Evolutionary conservation across 345 rosid species (phyloP).

Genomic region (Aegle marmelos): DNA sequence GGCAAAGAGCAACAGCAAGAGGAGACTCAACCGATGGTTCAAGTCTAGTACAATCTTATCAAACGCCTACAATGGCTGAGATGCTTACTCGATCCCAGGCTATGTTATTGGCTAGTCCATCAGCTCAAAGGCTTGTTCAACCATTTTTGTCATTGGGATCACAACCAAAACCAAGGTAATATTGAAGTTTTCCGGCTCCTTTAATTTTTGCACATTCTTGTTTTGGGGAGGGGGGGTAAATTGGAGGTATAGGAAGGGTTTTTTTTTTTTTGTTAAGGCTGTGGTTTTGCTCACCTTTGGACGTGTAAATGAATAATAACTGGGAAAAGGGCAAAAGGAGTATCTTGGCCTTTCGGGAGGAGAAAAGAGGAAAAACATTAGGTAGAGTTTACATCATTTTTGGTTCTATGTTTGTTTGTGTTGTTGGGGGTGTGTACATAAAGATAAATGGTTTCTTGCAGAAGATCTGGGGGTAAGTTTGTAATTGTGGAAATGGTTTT

Average conservation of each 20-base stretch:
- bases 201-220: conserved; percentile 26
- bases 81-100: conserved; percentile 90
- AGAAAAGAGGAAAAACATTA: conserved; percentile 23
- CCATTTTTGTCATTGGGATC: conserved; percentile 56
- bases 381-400: conserved; percentile 28
- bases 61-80: conserved; percentile 90
- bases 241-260: conserved; percentile 19
- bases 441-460: conserved; percentile 28
- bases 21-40: conserved; percentile 89
- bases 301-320: conserved; percentile 54
- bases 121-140: conserved; percentile 65
- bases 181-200: conserved; percentile 11
- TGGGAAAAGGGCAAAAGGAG: conserved; percentile 22
- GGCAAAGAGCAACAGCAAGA: conserved; percentile 99
- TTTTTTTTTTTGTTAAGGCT: conserved; percentile 14
- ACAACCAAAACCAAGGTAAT: conserved; percentile 78
- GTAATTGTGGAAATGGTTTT: conserved; percentile 39
- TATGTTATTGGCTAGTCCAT: conserved; percentile 53
- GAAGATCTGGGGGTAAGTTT: conserved; percentile 34
- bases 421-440: conserved; percentile 50
- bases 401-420: conserved; percentile 27
- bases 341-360: conserved; percentile 18
- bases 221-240: conserved; percentile 22
- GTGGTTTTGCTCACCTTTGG: conserved; percentile 22
- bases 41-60: conserved; percentile 77